Evolutionary conservation across 768 basidiomycete species (phyloP).

Genomic region (Amanita muscaria): DNA sequence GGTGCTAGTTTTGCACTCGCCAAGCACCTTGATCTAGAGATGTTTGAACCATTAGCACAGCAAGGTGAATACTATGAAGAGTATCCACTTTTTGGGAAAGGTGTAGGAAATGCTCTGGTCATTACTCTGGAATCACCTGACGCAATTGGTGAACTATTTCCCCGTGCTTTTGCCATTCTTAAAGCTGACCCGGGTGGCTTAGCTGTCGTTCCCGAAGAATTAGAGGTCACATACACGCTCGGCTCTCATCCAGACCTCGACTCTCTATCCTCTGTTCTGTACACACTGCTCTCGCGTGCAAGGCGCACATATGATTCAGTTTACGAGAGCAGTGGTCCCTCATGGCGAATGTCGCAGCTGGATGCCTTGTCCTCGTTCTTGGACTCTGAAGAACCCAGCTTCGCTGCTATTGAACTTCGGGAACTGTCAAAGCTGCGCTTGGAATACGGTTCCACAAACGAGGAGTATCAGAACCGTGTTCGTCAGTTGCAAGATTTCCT

Average conservation of each 20-base stretch:
- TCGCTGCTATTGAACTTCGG: conserved; percentile 55
- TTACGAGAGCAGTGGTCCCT: conserved; percentile 26
- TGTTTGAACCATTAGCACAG: conserved; percentile 38
- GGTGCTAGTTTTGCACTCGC: conserved; percentile 55
- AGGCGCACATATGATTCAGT: conserved; percentile 47
- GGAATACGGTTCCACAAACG: conserved; percentile 40
- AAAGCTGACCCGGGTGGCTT: conserved; percentile 8
- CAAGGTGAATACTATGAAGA: conserved; percentile 26
- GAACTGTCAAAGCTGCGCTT: conserved; percentile 40
- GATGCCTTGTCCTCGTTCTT: conserved; percentile 43
- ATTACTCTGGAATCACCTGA: conserved; percentile 49
- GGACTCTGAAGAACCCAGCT: conserved; percentile 40
- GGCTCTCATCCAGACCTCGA: conserved; percentile 23
- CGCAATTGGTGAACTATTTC: conserved; percentile 37
- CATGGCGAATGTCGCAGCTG: conserved; percentile 20
- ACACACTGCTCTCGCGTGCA: conserved; percentile 53
- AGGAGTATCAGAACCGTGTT: conserved; percentile 42
- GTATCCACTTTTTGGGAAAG: conserved; percentile 49
- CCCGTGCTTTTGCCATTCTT: neutral
- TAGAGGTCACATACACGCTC: conserved; percentile 41
- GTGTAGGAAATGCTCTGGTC: conserved; percentile 40
- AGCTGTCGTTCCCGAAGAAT: conserved; percentile 52
- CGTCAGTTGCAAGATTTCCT: conserved; percentile 41
- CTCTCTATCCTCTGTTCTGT: conserved; percentile 44
- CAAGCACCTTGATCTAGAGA: conserved; percentile 65